These are phyloP conservation scores for Saksenaea oblongispora DNA, from an alignment of 371 early-diverging fungal genomes.

Conservation along the genomic window DNA sequence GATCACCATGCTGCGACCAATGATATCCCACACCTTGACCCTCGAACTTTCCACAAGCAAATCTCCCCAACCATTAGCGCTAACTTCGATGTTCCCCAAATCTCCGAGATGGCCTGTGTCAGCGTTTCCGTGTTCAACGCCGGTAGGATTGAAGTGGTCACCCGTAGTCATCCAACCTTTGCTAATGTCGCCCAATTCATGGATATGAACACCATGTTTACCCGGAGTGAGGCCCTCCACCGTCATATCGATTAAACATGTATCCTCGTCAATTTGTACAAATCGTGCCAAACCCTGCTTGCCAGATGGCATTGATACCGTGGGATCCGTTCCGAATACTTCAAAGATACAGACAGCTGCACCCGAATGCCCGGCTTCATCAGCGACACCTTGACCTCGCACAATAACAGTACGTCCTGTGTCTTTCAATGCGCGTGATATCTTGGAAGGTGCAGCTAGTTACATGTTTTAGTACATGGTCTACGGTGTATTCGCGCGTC, in stretches of 20 bases:
- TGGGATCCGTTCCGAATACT: slow-evolving; percentile 46
- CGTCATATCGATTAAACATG: slow-evolving; percentile 77
- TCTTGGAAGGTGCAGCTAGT: slow-evolving; percentile 65
- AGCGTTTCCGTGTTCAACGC: slow-evolving; percentile 55
- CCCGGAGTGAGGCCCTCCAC: slow-evolving; percentile 73
- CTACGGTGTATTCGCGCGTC: no score
- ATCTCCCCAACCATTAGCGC: slow-evolving; percentile 77
- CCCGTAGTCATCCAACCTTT: slow-evolving; percentile 62
- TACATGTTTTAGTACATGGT: slow-evolving; percentile 16
- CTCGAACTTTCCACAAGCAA: slow-evolving; percentile 70
- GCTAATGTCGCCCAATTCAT: slow-evolving; percentile 80
- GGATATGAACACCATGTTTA: slow-evolving; percentile 71
- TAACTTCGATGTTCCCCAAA: slow-evolving; percentile 69
- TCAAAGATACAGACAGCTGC: slow-evolving; percentile 93
- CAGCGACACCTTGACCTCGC: slow-evolving; percentile 74
- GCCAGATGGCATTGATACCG: slow-evolving; percentile 38
- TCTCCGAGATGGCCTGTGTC: slow-evolving; percentile 64
- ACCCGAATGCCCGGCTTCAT: slow-evolving; percentile 60
- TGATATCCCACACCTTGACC: slow-evolving; percentile 83
- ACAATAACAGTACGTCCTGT: slow-evolving; percentile 76
- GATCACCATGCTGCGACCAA: slow-evolving; percentile 85
- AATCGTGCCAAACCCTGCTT: slow-evolving; percentile 80
- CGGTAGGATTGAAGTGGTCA: slow-evolving; percentile 59
- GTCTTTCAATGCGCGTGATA: slow-evolving; percentile 60
- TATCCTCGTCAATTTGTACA: slow-evolving; percentile 69